phyloP scores from a whole-genome alignment of 345 rosid genomes.

The Raphanus raphanistrum region DNA sequence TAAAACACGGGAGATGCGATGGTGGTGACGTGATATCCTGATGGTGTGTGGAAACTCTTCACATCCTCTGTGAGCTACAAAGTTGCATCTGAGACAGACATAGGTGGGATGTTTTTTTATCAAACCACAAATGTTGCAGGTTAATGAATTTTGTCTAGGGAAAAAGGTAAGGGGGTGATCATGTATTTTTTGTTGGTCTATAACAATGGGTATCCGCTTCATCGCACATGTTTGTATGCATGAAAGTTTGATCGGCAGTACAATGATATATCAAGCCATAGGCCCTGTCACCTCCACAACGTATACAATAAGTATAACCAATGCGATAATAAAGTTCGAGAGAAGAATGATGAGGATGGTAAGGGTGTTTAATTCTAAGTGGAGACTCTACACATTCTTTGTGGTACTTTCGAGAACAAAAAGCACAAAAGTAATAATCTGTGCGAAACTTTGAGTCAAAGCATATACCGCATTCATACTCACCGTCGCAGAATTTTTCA shows the following conservation, averaged over 20 bases:
- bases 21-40: constrained; percentile 17
- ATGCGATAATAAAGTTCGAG: neutral
- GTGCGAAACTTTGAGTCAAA: neutral
- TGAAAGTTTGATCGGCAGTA: neutral
- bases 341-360: neutral
- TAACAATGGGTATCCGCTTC: neutral
- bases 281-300: neutral
- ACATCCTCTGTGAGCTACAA: constrained; percentile 1
- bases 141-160: neutral
- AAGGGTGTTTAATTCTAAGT: constrained; percentile 7
- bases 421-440: neutral
- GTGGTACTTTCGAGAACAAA: neutral
- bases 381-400: neutral
- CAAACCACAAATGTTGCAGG: constrained; percentile 13
- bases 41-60: neutral
- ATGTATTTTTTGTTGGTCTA: constrained; percentile 10
- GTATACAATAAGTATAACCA: neutral
- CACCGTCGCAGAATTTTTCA: neutral
- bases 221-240: constrained; percentile 1
- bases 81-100: neutral
- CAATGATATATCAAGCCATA: neutral
- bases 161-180: neutral
- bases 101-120: neutral
- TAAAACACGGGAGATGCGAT: neutral
- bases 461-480: neutral